Evolutionary conservation across 208 protist species (phyloP).

Genomic region (Pavlovales sp.): DNA sequence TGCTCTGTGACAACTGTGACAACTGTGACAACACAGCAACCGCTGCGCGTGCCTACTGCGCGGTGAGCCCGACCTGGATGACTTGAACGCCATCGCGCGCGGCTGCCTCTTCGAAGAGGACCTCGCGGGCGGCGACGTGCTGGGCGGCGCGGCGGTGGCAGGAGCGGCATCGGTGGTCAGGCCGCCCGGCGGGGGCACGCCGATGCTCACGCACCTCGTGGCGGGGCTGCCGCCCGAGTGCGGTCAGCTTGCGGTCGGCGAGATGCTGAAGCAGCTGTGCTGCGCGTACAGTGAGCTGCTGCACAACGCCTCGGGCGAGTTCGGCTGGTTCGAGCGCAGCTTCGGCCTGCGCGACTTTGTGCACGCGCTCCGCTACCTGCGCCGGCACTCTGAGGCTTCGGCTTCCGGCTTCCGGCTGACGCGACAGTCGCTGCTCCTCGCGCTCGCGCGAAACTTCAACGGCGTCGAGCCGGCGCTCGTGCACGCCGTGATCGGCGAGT

Average conservation of each 20-base stretch:
- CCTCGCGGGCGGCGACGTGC: too few species aligned
- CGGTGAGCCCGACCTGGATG: neutral
- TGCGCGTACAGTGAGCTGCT: neutral
- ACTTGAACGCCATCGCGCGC: neutral
- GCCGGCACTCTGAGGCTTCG: neutral
- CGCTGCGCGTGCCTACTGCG: constrained; percentile 7
- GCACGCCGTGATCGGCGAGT: neutral
- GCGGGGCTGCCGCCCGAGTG: neutral
- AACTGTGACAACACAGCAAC: too few species aligned
- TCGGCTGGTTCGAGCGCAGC: neutral
- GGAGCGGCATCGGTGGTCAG: too few species aligned
- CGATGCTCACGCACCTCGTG: neutral
- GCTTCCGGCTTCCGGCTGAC: neutral
- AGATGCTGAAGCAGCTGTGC: neutral
- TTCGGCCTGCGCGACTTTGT: constrained; percentile 35
- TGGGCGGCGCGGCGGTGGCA: too few species aligned
- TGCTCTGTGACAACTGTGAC: too few species aligned
- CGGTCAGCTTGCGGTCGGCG: neutral
- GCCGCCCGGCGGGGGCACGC: too few species aligned
- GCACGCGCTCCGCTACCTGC: neutral
- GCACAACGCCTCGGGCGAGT: neutral
- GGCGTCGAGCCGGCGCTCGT: neutral
- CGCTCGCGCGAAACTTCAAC: constrained; percentile 29
- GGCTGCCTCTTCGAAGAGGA: neutral
- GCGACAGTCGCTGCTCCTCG: neutral